Percentiles rank a stretch among this genome's conserved stretches.
Conservation (phyloP, 139 green algal species). For the Gonium pectorale region DNA sequence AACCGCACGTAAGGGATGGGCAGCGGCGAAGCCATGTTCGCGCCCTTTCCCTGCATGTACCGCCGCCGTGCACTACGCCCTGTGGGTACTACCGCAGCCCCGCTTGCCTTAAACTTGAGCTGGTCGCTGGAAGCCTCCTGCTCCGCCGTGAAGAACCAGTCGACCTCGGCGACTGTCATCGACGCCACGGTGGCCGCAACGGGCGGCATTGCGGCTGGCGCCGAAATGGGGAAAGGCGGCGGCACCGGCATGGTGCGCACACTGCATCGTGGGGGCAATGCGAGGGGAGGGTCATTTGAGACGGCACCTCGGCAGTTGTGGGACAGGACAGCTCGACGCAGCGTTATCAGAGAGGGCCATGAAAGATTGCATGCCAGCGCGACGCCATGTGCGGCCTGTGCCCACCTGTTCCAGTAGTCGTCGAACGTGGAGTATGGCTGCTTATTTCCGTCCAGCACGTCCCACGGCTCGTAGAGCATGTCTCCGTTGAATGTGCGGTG, state of each 20-base stretch:
- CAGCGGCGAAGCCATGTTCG: too few species aligned
- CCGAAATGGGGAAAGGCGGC: slow-evolving; percentile 67
- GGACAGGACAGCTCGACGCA: too few species aligned
- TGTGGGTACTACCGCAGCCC: neutral
- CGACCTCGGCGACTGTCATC: slow-evolving; percentile 66
- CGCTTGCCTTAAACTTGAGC: slow-evolving; percentile 74
- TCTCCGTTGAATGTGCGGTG: slow-evolving; percentile 89
- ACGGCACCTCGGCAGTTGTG: too few species aligned
- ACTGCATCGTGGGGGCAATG: neutral
- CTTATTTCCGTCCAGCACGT: slow-evolving; percentile 78
- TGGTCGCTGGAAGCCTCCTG: slow-evolving; percentile 81
- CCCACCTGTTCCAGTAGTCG: slow-evolving; percentile 81
- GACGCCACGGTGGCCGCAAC: slow-evolving; percentile 41
- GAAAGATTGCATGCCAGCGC: too few species aligned
- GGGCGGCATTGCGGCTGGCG: slow-evolving; percentile 59
- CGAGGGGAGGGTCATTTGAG: neutral
- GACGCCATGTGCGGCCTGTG: too few species aligned
- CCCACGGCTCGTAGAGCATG: slow-evolving; percentile 94
- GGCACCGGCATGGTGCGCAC: slow-evolving; percentile 35
- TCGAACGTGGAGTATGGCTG: slow-evolving; percentile 86
- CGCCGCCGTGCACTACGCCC: too few species aligned
- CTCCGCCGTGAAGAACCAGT: slow-evolving; percentile 80
- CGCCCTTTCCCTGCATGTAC: too few species aligned
- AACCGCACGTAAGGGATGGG: too few species aligned
- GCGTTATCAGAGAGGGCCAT: too few species aligned